These are phyloP conservation scores for Boletellus deceptivus DNA, from an alignment of 1,284 basidiomycete genomes.

Conservation along the genomic window DNA sequence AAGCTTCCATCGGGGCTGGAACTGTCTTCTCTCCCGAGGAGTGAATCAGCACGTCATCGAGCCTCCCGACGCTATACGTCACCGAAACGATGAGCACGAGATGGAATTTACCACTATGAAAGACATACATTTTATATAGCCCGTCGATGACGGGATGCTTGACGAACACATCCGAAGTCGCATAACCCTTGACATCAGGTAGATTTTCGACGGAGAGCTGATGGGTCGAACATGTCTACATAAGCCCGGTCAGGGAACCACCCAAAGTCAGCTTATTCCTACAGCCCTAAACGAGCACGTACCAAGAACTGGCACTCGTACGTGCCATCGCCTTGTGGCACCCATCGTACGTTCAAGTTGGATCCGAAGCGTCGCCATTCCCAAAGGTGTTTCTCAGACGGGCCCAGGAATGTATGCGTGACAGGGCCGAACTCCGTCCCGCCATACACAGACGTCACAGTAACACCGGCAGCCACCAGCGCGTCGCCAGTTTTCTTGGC, in stretches of 20 bases:
- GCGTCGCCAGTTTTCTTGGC: conserved; percentile 20
- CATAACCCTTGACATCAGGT: conserved; percentile 33
- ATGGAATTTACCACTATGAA: background rate
- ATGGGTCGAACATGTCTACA: conserved; percentile 13
- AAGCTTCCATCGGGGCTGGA: conserved; percentile 19
- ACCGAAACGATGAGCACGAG: background rate
- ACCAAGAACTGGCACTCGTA: conserved; percentile 29
- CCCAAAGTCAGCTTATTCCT: background rate
- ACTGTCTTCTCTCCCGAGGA: conserved; percentile 27
- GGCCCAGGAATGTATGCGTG: conserved; percentile 1
- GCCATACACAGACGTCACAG: conserved; percentile 20
- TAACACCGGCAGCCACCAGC: conserved; percentile 20
- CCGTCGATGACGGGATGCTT: conserved; percentile 33
- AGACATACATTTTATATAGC: conserved; percentile 37
- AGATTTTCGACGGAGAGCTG: conserved; percentile 32
- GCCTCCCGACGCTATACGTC: conserved; percentile 24
- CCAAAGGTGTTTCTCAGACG: conserved; percentile 19
- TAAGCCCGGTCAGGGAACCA: background rate
- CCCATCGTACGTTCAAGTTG: conserved; percentile 22
- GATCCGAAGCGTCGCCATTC: conserved; percentile 24
- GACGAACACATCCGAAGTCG: conserved; percentile 34
- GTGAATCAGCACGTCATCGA: conserved; percentile 24
- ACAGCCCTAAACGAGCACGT: background rate
- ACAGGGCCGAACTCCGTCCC: conserved; percentile 15
- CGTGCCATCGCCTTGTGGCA: conserved; percentile 17